These are phyloP conservation scores for Botryotinia calthae DNA, from an alignment of 2,329 filamentous ascomycete genomes.

Conservation along the genomic window DNA sequence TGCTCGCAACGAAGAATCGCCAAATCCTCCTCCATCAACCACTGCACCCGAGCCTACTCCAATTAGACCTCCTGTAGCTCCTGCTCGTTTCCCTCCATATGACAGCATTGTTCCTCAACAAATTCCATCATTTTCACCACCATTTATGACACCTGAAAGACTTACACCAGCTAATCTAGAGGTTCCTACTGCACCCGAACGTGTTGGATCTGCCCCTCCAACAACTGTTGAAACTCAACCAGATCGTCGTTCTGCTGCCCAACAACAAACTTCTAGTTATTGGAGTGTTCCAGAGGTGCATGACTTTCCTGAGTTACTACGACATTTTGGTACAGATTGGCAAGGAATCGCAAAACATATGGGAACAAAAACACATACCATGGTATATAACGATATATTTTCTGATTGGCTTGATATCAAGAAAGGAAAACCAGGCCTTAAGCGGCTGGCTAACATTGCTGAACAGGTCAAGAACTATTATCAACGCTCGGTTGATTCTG, in stretches of 20 bases:
- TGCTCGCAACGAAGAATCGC: constrained; percentile 28
- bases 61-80: constrained; percentile 24
- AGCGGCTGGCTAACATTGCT: constrained; percentile 38
- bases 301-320: constrained; percentile 71
- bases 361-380: constrained; percentile 81
- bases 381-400: constrained; percentile 55
- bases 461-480: constrained; percentile 67
- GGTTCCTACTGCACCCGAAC: constrained; percentile 33
- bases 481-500: constrained; percentile 58
- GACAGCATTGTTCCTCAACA: constrained; percentile 27
- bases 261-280: constrained; percentile 72
- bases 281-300: constrained; percentile 82
- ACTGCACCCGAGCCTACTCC: constrained; percentile 20
- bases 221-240: constrained; percentile 30
- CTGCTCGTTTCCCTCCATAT: constrained; percentile 30
- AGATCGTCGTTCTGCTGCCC: constrained; percentile 33
- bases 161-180: constrained; percentile 28
- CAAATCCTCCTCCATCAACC: constrained; percentile 25
- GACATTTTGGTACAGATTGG: constrained; percentile 78
- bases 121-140: constrained; percentile 25
- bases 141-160: constrained; percentile 30
- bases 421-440: constrained; percentile 34
- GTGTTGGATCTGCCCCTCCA: constrained; percentile 33
- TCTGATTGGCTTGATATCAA: constrained; percentile 35
- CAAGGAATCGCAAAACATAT: constrained; percentile 71